Evolutionary conservation across 805 yeast genomes (phyloP).

Genomic region (Starmerella stigmatis): DNA sequence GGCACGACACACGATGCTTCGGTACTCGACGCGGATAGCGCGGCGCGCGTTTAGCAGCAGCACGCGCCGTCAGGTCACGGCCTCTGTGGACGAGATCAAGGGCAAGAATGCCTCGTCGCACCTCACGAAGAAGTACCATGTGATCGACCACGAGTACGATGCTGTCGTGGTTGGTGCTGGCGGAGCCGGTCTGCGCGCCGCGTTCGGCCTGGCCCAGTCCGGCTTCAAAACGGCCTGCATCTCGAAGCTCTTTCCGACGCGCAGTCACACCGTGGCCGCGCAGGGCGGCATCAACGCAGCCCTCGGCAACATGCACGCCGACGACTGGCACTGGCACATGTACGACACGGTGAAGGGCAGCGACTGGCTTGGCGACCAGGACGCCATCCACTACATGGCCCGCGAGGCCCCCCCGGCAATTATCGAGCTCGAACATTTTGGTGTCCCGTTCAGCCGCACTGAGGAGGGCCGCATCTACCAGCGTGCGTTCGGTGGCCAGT

Average conservation of each 20-base stretch:
- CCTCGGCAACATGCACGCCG: slow-evolving; percentile 94
- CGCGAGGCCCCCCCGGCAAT: slow-evolving; percentile 94
- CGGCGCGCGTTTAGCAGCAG: slow-evolving; percentile 19
- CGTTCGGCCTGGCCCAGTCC: slow-evolving; percentile 92
- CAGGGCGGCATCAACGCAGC: slow-evolving; percentile 99
- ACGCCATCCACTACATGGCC: slow-evolving; percentile 98
- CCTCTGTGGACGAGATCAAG: slow-evolving; percentile 32
- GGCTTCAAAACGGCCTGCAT: slow-evolving; percentile 97
- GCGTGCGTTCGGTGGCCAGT: slow-evolving; percentile 98
- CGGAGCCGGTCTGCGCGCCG: slow-evolving; percentile 98
- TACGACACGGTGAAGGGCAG: slow-evolving; percentile 98
- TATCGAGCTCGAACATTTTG: slow-evolving; percentile 93
- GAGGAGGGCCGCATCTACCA: slow-evolving; percentile 95
- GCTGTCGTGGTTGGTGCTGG: slow-evolving; percentile 98
- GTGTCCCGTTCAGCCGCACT: slow-evolving; percentile 96
- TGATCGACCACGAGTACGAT: slow-evolving; percentile 95
- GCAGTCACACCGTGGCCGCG: slow-evolving; percentile 98
- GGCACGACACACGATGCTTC: slow-evolving; percentile 1
- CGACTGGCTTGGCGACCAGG: slow-evolving; percentile 99
- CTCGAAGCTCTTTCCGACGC: slow-evolving; percentile 91
- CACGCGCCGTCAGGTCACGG: slow-evolving; percentile 18
- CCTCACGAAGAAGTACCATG: slow-evolving; percentile 65
- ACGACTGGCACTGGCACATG: slow-evolving; percentile 99
- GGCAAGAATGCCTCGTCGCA: slow-evolving; percentile 42
- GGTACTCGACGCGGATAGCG: slow-evolving; percentile 8